Conservation (phyloP, 2,329 filamentous ascomycete species). For the Aspergillus melleus region DNA sequence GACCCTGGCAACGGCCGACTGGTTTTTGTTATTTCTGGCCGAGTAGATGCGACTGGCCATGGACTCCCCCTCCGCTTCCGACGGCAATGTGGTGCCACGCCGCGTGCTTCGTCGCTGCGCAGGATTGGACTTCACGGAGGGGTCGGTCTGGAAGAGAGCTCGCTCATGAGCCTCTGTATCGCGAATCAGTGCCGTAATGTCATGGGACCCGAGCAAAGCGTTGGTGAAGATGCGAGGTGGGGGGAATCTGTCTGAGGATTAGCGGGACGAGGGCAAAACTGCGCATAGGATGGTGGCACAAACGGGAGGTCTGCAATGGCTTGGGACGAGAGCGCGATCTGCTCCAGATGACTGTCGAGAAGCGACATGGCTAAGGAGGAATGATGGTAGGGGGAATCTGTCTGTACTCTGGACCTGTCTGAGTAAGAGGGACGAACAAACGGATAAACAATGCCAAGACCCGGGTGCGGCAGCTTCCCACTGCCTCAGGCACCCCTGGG, state of each 20-base stretch:
- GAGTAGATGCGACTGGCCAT: slow-evolving; percentile 48
- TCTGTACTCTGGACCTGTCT: too few relatives aligned
- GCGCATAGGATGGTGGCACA: slow-evolving; percentile 24
- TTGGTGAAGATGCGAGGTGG: slow-evolving; percentile 94
- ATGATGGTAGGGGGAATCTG: not conserved
- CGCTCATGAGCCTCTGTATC: slow-evolving; percentile 95
- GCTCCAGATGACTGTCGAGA: slow-evolving; percentile 70
- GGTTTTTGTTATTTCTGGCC: slow-evolving; percentile 63
- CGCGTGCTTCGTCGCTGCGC: slow-evolving; percentile 49
- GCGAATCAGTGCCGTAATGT: slow-evolving; percentile 91
- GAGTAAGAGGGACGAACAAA: not conserved
- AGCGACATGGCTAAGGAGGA: slow-evolving; percentile 59
- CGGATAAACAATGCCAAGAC: slow-evolving; percentile 6
- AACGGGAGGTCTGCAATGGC: slow-evolving; percentile 75
- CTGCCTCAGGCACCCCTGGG: slow-evolving; percentile 3
- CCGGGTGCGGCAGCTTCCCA: not conserved
- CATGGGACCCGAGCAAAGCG: slow-evolving; percentile 80
- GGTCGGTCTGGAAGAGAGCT: slow-evolving; percentile 88
- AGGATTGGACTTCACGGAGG: slow-evolving; percentile 56
- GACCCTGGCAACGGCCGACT: slow-evolving; percentile 84
- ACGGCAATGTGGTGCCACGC: slow-evolving; percentile 52
- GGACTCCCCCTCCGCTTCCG: slow-evolving; percentile 39
- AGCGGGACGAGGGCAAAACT: slow-evolving; percentile 3
- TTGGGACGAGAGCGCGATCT: slow-evolving; percentile 73
- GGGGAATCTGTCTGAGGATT: slow-evolving; percentile 65